These are phyloP conservation scores for Suhomyces sp. DNA, from an alignment of 805 yeast genomes.

Conservation along the genomic window DNA sequence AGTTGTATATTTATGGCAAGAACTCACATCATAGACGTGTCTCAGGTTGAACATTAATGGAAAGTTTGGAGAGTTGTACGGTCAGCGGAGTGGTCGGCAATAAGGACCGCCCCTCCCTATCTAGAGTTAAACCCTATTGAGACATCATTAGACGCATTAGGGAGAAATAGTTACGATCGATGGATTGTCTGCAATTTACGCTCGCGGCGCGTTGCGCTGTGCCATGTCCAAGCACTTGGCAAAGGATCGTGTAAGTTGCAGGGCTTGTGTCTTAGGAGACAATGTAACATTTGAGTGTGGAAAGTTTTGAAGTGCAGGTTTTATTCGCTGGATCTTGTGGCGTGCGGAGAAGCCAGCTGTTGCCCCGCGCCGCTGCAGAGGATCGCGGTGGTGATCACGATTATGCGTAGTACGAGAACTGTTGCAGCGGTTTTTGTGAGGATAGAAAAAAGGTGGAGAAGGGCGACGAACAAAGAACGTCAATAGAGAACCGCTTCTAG, in stretches of 20 bases:
- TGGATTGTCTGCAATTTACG: conserved; percentile 1
- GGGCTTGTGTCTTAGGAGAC: background rate
- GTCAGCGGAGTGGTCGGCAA: background rate
- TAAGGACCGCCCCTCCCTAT: background rate
- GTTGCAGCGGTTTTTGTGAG: background rate
- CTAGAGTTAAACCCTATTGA: background rate
- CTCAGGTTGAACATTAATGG: background rate
- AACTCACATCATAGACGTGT: background rate
- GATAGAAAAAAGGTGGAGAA: background rate
- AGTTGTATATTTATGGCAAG: background rate
- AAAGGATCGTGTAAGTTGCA: background rate
- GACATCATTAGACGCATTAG: conserved; percentile 1
- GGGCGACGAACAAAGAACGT: background rate
- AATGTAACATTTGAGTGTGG: background rate
- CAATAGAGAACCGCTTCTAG: background rate
- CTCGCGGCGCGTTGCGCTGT: background rate
- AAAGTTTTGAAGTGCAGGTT: background rate
- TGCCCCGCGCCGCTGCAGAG: background rate
- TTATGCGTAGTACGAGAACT: background rate
- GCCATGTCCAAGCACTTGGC: background rate
- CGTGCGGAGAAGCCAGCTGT: background rate
- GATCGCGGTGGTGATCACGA: background rate
- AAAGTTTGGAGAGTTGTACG: background rate
- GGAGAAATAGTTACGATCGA: conserved; percentile 2
- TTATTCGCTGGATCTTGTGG: background rate